A percentile compares a stretch with the other conserved stretches of the same genome.
Evolutionary conservation across 2,329 filamentous ascomycete species (phyloP).

Genomic region (Calcarisporium arbuscula): DNA sequence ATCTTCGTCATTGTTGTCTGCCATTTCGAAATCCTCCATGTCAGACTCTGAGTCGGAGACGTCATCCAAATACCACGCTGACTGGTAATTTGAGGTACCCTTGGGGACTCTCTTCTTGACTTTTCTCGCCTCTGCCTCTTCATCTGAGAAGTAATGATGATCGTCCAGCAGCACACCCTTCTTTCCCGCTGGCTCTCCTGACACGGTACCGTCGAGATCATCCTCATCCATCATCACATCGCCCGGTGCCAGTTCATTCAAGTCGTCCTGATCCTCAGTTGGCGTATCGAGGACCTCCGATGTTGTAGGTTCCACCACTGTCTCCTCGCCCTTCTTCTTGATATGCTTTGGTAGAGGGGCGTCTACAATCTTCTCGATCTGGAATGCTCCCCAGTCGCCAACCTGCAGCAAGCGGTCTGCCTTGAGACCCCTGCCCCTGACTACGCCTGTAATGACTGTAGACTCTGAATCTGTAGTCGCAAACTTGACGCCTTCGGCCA

Average conservation of each 20-base stretch:
- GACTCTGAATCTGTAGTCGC: constrained; percentile 52
- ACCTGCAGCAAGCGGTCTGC: constrained; percentile 85
- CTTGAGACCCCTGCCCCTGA: constrained; percentile 81
- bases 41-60: constrained; percentile 83
- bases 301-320: constrained; percentile 51
- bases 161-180: constrained; percentile 93
- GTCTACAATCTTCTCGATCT: constrained; percentile 81
- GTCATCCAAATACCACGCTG: constrained; percentile 84
- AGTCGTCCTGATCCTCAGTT: constrained; percentile 72
- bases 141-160: constrained; percentile 96
- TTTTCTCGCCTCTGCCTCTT: constrained; percentile 44
- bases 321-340: constrained; percentile 59
- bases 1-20: constrained; percentile 53
- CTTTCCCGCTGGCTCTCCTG: constrained; percentile 39
- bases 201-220: constrained; percentile 41
- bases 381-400: constrained; percentile 89
- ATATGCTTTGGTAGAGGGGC: constrained; percentile 59
- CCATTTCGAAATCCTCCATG: constrained; percentile 58
- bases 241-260: constrained; percentile 80
- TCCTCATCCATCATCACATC: constrained; percentile 68
- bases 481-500: constrained; percentile 77
- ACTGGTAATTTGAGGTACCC: constrained; percentile 90
- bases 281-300: constrained; percentile 63
- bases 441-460: constrained; percentile 74
- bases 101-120: constrained; percentile 72